Conservation (phyloP, 164 flowering plant species). For the Chimonanthus praecox region DNA sequence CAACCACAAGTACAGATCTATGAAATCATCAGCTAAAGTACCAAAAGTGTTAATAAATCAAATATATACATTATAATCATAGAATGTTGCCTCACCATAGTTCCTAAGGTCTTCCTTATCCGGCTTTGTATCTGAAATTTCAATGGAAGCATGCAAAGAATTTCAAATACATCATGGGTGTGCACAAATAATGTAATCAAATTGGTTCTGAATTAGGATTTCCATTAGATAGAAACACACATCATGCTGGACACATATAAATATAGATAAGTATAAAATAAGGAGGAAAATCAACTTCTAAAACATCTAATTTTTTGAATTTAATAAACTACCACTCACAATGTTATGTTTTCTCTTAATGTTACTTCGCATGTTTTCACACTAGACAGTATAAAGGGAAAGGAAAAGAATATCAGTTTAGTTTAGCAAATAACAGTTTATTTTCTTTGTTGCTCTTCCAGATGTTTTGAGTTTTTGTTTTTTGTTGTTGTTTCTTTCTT, state of each 20-base stretch:
- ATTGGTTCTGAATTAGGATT: not conserved
- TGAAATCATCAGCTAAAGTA: not conserved
- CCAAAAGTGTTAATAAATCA: not conserved
- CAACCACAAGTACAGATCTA: not conserved
- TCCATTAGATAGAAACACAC: not conserved
- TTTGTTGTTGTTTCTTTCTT: no score
- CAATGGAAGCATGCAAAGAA: slow-evolving; percentile 9
- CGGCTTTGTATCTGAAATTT: slow-evolving; percentile 24
- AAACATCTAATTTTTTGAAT: not conserved
- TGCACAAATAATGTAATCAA: not conserved
- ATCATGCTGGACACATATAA: not conserved
- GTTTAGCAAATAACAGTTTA: not conserved
- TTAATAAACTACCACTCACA: not conserved
- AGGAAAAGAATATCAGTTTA: not conserved
- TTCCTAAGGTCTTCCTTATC: slow-evolving; percentile 28
- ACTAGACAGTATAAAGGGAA: not conserved
- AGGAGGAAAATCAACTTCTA: not conserved
- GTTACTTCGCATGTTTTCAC: not conserved
- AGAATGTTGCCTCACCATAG: slow-evolving; percentile 16
- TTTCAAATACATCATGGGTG: slow-evolving; percentile 3
- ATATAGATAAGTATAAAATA: not conserved
- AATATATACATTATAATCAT: not conserved
- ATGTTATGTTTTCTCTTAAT: no score
- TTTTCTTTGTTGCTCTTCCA: no score
- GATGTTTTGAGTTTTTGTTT: no score